Percentiles rank a stretch among this genome's conserved stretches.
These are phyloP conservation scores for Dactylonectria macrodidyma DNA, from an alignment of 2,329 filamentous ascomycete species.

Conservation along the genomic window DNA sequence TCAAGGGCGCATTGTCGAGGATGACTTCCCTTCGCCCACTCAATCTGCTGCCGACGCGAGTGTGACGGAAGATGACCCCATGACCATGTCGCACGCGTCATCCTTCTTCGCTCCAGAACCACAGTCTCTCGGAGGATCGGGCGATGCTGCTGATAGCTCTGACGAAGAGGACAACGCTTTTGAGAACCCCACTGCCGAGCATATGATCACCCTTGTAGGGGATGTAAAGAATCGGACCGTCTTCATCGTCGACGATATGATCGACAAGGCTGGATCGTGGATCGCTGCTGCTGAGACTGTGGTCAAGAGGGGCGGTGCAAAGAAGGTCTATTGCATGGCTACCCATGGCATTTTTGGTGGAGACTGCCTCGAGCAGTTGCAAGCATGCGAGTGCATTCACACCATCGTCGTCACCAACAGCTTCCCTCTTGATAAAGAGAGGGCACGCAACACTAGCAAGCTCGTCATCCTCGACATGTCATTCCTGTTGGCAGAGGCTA, in stretches of 20 bases:
- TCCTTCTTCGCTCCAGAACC: conserved; percentile 81
- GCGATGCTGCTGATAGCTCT: conserved; percentile 84
- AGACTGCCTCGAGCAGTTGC: conserved; percentile 90
- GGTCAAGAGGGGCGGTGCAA: conserved; percentile 91
- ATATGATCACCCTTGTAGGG: conserved; percentile 97
- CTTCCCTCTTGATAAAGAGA: conserved; percentile 88
- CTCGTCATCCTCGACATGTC: conserved; percentile 92
- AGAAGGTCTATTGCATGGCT: conserved; percentile 97
- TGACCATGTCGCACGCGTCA: conserved; percentile 85
- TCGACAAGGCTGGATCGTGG: conserved; percentile 97
- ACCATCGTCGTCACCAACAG: conserved; percentile 97
- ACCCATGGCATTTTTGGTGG: conserved; percentile 96
- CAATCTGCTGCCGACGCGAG: conserved; percentile 79
- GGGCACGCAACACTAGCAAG: conserved; percentile 81
- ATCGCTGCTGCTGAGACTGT: conserved; percentile 97
- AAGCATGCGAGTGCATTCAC: conserved; percentile 94
- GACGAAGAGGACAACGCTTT: conserved; percentile 96
- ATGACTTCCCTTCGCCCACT: conserved; percentile 87
- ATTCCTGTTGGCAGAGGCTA: conserved; percentile 89
- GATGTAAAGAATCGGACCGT: conserved; percentile 91
- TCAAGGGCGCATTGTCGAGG: conserved; percentile 95
- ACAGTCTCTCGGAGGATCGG: conserved; percentile 83
- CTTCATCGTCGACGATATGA: conserved; percentile 98
- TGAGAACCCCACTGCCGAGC: conserved; percentile 85
- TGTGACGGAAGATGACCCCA: conserved; percentile 81